Conservation (phyloP, 2,329 filamentous ascomycete genomes). For the Penicillium griseofulvum region DNA sequence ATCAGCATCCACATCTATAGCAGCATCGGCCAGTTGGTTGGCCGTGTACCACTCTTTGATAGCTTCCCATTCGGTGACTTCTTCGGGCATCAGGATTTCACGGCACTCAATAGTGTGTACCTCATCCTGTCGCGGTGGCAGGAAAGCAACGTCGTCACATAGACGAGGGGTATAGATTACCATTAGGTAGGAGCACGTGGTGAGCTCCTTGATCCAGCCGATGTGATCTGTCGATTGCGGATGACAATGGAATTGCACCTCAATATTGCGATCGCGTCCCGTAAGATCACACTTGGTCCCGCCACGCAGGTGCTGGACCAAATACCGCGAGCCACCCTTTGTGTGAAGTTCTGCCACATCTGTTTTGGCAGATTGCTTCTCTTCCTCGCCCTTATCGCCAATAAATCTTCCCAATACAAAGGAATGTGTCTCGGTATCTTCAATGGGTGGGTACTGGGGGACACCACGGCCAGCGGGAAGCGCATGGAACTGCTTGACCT, state of each 20-base stretch:
- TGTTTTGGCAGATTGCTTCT: conserved; percentile 30
- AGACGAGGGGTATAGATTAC: conserved; percentile 84
- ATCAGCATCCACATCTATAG: conserved; percentile 10
- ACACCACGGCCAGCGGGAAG: conserved; percentile 67
- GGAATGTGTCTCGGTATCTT: conserved; percentile 72
- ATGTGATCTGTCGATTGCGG: conserved; percentile 74
- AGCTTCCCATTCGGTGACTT: conserved; percentile 49
- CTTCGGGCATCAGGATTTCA: conserved; percentile 63
- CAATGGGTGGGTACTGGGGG: conserved; percentile 66
- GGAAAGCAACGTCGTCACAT: conserved; percentile 82
- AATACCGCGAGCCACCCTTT: conserved; percentile 78
- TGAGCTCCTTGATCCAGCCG: conserved; percentile 88
- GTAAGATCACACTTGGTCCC: conserved; percentile 87
- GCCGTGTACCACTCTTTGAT: conserved; percentile 34
- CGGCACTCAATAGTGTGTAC: conserved; percentile 75
- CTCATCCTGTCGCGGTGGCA: conserved; percentile 72
- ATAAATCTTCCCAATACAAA: conserved; percentile 69
- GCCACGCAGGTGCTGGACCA: conserved; percentile 75
- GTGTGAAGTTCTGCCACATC: conserved; percentile 67
- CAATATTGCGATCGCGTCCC: conserved; percentile 74
- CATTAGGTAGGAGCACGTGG: conserved; percentile 91
- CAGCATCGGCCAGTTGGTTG: conserved; percentile 35
- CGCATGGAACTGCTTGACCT: conserved; percentile 88
- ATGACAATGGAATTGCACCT: conserved; percentile 76
- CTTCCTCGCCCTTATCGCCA: conserved; percentile 33